Base-by-base conservation (phyloP, 2,329 filamentous ascomycete genomes). In the Blastomyces gilchristii region DNA sequence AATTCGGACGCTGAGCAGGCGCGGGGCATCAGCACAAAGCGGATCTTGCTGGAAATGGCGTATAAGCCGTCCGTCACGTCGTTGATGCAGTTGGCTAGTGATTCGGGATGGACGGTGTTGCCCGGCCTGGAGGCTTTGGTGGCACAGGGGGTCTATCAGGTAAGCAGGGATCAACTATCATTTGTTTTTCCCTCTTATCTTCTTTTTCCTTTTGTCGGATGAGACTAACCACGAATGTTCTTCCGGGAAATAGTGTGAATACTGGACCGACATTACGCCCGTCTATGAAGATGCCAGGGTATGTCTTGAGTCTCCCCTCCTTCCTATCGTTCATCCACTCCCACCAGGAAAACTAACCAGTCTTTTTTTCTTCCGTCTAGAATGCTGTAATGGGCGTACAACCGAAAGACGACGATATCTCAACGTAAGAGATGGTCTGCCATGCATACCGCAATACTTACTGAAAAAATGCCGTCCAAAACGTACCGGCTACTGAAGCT, bases 11-110 rank as follows among this genome's bases (percentile, higher is more conserved):
- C 78, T 5, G 54, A 43, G 54, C 75, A 80, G 18, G 70, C 85
- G 43, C 72, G 86, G n/a, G 77, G 78, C 63, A 65, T 73, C 68
- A 66, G 70, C 65, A 70, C 71, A 66, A 72, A 60, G 67, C 82
- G 83, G 25, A 83, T 94, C 14, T 77, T 97, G 65, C 78, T 97
- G 3, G 94, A 99, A 75, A 96, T 99, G 92, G 93, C 94, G 1
- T 99, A 99, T 76, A 95, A 93, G 76, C 94, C 94, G 25, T 80
- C 83, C 0, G 83, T 89, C 61, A 99, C 94, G 4, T 84, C 87
- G 8, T 76, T 96, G 68, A 97, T 97, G 86, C 83, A 89, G 72
- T 79, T 97, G 72, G 93, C 92, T 2, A 82, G 86, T 69, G 83
- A 88, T 68, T 83, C 84, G 14, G 87, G 87, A 2, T 99, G 94